Conservation (phyloP, 371 early-diverging fungal genomes). For the Actinomucor elegans region DNA sequence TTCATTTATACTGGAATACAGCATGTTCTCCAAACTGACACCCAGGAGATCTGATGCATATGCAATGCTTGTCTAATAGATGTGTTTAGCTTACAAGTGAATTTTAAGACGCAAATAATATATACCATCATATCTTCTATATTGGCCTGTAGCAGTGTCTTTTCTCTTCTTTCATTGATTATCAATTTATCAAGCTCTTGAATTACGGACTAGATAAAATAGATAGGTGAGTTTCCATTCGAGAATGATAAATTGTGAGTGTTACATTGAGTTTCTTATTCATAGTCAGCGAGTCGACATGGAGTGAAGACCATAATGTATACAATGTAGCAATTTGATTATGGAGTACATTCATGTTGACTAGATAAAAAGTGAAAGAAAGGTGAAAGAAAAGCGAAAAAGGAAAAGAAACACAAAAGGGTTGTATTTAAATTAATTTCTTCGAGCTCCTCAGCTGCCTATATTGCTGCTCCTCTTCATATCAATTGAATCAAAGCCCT, state of each 20-base stretch:
- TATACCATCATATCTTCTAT: slow-evolving; percentile 50
- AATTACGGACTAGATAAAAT: slow-evolving; percentile 12
- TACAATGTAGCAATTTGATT: slow-evolving; percentile 17
- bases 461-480: too few relatives aligned
- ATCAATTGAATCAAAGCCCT: too few relatives aligned
- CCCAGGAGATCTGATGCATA: slow-evolving; percentile 20
- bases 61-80: slow-evolving; percentile 19
- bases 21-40: slow-evolving; percentile 25
- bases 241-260: too few relatives aligned
- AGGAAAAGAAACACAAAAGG: not conserved
- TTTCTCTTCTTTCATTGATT: slow-evolving; percentile 13
- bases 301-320: slow-evolving; percentile 20
- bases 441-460: too few relatives aligned
- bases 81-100: too few relatives aligned
- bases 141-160: slow-evolving; percentile 35
- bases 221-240: too few relatives aligned
- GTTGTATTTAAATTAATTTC: not conserved
- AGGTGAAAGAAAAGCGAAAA: not conserved
- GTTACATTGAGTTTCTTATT: slow-evolving; percentile 21
- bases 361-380: slow-evolving; percentile 1
- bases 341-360: slow-evolving; percentile 16
- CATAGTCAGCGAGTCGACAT: slow-evolving; percentile 14
- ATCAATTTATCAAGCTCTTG: slow-evolving; percentile 17
- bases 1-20: slow-evolving; percentile 21
- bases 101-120: not conserved